Percentiles rank a stretch among this genome's conserved stretches.
These are phyloP conservation scores for Botryotinia convoluta DNA, from an alignment of 2,329 filamentous ascomycete genomes.

Conservation along the genomic window DNA sequence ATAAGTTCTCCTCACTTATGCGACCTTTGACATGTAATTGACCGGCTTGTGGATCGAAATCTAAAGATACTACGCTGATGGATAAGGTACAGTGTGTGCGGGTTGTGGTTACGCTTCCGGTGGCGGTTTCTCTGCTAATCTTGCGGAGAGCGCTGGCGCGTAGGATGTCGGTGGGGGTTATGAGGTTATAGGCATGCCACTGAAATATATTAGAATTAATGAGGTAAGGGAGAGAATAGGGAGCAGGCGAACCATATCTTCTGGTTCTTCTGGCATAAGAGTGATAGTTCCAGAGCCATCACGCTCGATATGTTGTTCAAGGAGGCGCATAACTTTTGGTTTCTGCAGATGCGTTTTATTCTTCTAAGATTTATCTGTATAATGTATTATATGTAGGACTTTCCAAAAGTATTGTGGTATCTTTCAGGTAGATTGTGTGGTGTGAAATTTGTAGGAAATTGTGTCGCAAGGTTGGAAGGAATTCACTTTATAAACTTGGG, in stretches of 20 bases:
- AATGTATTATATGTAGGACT: background rate
- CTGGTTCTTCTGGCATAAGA: conserved; percentile 68
- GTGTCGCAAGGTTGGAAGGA: background rate
- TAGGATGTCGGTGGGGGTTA: conserved; percentile 62
- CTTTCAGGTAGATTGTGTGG: background rate
- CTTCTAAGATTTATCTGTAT: background rate
- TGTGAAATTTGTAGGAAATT: background rate
- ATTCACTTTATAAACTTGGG: background rate
- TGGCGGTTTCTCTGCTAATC: conserved; percentile 55
- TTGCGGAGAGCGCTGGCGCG: conserved; percentile 65
- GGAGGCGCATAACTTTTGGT: conserved; percentile 56
- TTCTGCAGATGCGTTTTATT: background rate
- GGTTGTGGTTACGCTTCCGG: conserved; percentile 60
- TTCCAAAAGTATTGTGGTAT: background rate
- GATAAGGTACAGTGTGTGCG: conserved; percentile 63
- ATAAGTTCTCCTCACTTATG: conserved; percentile 63
- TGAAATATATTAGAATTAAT: conserved; percentile 34
- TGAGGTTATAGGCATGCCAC: conserved; percentile 76
- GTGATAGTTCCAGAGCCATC: conserved; percentile 65
- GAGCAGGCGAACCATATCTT: conserved; percentile 61
- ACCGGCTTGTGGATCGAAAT: conserved; percentile 67
- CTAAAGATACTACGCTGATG: conserved; percentile 62
- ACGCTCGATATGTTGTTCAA: conserved; percentile 65
- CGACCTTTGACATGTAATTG: conserved; percentile 67
- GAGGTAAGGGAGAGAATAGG: background rate